Percentiles rank a stretch among this genome's conserved stretches.
These are phyloP conservation scores for Euphorbia pulcherrima DNA, from an alignment of 345 rosid species.

Conservation along the genomic window DNA sequence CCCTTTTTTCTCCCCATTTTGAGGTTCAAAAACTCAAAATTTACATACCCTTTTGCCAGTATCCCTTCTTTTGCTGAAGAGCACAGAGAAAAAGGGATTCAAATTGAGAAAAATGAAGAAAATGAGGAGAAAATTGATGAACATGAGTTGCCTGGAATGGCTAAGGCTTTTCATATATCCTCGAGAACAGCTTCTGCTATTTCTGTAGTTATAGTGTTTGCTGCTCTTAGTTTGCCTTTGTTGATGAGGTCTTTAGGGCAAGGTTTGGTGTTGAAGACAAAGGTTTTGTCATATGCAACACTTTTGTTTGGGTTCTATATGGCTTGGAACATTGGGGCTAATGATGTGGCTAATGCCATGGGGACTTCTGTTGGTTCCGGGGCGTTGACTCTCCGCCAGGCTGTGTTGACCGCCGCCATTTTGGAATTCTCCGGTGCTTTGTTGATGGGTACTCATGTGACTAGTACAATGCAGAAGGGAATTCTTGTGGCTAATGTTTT, in stretches of 20 bases:
- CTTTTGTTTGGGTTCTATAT: conserved; percentile 86
- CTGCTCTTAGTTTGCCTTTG: conserved; percentile 66
- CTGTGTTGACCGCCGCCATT: conserved; percentile 80
- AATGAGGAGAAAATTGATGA: conserved; percentile 24
- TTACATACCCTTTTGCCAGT: conserved; percentile 50
- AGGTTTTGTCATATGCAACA: conserved; percentile 64
- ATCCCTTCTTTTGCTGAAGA: conserved; percentile 64
- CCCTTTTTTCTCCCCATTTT: conserved; percentile 33
- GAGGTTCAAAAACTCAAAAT: conserved; percentile 30
- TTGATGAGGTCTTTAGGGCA: conserved; percentile 67
- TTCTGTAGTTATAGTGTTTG: conserved; percentile 54
- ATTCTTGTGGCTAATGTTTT: conserved; percentile 82
- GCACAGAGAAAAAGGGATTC: conserved; percentile 35
- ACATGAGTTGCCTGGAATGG: conserved; percentile 59
- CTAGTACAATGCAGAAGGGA: conserved; percentile 97
- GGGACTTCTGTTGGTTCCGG: conserved; percentile 97
- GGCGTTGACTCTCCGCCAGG: conserved; percentile 74
- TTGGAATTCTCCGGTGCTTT: conserved; percentile 94
- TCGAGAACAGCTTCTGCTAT: conserved; percentile 65
- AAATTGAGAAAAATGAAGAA: conserved; percentile 29
- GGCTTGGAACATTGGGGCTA: conserved; percentile 99
- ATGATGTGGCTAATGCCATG: conserved; percentile 99
- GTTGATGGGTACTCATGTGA: conserved; percentile 97
- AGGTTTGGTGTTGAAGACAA: conserved; percentile 60
- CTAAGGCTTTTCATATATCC: conserved; percentile 71